phyloP scores from a whole-genome alignment of 352 stramenopile genomes.

The Bremia lactucae region DNA sequence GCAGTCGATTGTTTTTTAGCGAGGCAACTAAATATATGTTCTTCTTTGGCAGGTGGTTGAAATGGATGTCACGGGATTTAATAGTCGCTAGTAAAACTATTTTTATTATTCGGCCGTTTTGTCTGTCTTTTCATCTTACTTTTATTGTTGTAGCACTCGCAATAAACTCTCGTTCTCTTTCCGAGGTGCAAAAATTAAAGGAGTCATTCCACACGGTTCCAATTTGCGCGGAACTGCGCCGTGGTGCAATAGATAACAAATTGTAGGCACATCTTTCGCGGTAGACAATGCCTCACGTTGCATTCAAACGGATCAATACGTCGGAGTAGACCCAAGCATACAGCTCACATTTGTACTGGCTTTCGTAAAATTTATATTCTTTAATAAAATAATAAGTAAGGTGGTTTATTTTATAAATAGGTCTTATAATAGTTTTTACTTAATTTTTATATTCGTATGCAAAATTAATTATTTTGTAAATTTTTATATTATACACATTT shows the following conservation, averaged over 20 bases:
- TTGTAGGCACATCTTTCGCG: conserved; percentile 54
- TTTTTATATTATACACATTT: no score
- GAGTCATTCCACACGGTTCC: conserved; percentile 40
- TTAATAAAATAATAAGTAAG: no score
- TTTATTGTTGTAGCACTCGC: conserved; percentile 44
- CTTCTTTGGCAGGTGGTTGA: conserved; percentile 34
- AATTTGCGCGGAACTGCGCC: conserved; percentile 36
- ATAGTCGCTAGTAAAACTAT: conserved; percentile 33
- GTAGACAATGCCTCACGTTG: conserved; percentile 60
- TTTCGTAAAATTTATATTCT: no score
- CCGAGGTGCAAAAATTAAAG: conserved; percentile 51
- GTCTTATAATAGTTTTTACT: no score
- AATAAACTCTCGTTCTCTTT: conserved; percentile 57
- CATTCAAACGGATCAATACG: conserved; percentile 79
- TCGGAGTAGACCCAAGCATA: conserved; percentile 55
- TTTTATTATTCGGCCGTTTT: conserved; percentile 11
- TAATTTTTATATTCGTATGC: no score
- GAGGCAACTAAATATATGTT: background rate
- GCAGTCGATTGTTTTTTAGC: background rate
- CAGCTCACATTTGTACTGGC: conserved; percentile 54
- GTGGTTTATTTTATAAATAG: no score
- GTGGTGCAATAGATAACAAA: conserved; percentile 49
- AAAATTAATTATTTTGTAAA: no score
- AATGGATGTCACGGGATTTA: conserved; percentile 73
- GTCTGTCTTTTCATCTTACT: conserved; percentile 18